Base-by-base conservation (phyloP, 2,329 filamentous ascomycete genomes). In the Cytospora chrysosperma region DNA sequence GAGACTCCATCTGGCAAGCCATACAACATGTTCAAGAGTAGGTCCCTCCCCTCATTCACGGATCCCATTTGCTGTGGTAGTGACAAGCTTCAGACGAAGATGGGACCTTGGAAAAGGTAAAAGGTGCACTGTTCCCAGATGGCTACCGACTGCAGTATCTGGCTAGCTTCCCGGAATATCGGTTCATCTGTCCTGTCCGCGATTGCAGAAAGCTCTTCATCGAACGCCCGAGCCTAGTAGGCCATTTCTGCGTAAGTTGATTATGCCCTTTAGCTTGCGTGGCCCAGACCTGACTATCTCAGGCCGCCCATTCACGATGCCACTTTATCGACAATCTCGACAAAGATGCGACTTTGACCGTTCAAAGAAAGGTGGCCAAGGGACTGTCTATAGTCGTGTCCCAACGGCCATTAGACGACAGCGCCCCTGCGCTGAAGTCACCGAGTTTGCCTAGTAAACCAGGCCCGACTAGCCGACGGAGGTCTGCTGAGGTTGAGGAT, bases 311-410 rank as follows among this genome's bases (percentile, higher is more conserved):
- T 12, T 5, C 4, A 17, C 9, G 24, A 1, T 27, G 32, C 9
- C 19, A 59, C 10, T 59, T 59, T 8, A 52, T 37, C 30, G 56
- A 59, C 6, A 59, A 59, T 19, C 21, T 52, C 17, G 56, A 59
- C 7, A 4, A 21, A 30, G 30, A 52, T 2, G 56, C 19, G 19
- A 59, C 56, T 9, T 26, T 59, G 6, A 32, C n/a, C 12, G 12
- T 51, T 3, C 12, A 47, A 2, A 5, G 3, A 15, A 56, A 19
- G 19, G 7, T 2, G 17, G 37, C 19, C 10, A 32, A 7, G 2
- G 5, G 4, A 24, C 10, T 3, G 21, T 40, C 47, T 6, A 21
- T 59, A 1, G 7, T 59, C 13, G 30, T 59, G 6, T 59, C 56
- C 19, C 30, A 52, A 26, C 17, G 8, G 8, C 56, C 28, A 7